Percentiles rank a stretch among this genome's conserved stretches.
Evolutionary conservation across 1,139 yeast species (phyloP).

Genomic region (Lodderomyces jiufengensis): DNA sequence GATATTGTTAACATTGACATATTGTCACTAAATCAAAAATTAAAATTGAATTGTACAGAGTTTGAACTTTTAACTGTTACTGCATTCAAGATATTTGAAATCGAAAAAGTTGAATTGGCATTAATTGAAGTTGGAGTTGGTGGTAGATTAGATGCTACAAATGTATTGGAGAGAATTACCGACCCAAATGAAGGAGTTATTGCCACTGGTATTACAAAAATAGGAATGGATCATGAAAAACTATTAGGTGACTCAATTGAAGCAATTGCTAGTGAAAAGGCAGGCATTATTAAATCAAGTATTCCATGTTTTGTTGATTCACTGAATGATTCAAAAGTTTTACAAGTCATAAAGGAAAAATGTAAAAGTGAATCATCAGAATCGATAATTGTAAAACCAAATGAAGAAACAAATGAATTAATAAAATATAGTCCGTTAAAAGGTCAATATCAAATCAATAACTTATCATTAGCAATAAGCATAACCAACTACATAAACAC

Average conservation of each 20-base stretch:
- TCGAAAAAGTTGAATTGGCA: constrained; percentile 62
- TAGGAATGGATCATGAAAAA: constrained; percentile 79
- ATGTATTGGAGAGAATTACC: constrained; percentile 34
- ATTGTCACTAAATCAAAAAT: constrained; percentile 26
- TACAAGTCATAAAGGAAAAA: constrained; percentile 35
- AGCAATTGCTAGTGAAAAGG: constrained; percentile 73
- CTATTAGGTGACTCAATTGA: constrained; percentile 63
- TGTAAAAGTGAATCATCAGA: constrained; percentile 19
- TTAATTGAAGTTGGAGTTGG: constrained; percentile 90
- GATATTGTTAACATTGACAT: constrained; percentile 40
- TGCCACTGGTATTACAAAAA: constrained; percentile 75
- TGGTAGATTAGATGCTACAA: constrained; percentile 85
- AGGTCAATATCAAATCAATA: constrained; percentile 71
- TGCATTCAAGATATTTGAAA: constrained; percentile 71
- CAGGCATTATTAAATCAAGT: constrained; percentile 68
- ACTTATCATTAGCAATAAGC: constrained; percentile 66
- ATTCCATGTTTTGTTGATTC: constrained; percentile 73
- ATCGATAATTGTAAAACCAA: constrained; percentile 18
- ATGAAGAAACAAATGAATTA: constrained; percentile 13
- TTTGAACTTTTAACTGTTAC: constrained; percentile 82
- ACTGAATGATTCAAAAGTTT: constrained; percentile 48
- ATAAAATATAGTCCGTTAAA: constrained; percentile 49
- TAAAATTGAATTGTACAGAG: constrained; percentile 68
- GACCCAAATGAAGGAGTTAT: constrained; percentile 30
- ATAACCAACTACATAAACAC: constrained; percentile 26